Evolutionary conservation across 2,329 filamentous ascomycete species (phyloP), one percentile per base, ranked within the genome.

Genomic region (Cladophialophora carrionii): DNA sequence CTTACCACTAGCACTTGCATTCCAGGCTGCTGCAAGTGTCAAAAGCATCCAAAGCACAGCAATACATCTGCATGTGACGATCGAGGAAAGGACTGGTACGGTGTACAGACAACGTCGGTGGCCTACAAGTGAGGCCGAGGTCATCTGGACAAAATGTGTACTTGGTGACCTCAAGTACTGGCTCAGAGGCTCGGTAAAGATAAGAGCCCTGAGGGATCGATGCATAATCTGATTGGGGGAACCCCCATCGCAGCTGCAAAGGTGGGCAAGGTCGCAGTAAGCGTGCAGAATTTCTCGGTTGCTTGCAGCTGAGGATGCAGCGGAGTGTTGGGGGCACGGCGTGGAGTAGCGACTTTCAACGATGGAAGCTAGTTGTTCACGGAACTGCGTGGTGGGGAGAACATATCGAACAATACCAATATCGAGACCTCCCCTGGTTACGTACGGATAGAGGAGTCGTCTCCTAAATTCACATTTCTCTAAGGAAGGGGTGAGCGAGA

Each of bases 51-150:
- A 32, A 17, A 12, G 26, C 46, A 52, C 57, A 51, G 20, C 22
- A 53, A 37, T 22, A 26, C n/a, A 46, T 48, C 10, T 64, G 61
- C 64, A 67, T 64, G 60, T 49, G 53, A 48, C 46, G 54, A 55
- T 64, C 63, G 58, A 54, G 55, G 46, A 67, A 57, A 43, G 1
- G 17, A 8, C 17, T 43, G 22, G 48, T 63, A 41, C 12, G 20
- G 12, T 52, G 31, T 53, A 55, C 29, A 31, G 53, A 51, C 22
- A 31, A 62, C 56, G 29, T 52, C n/a, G 24, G 37, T 34, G 57
- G 48, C n/a, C 46, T 46, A 60, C 17, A 14, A 29, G 57, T 41
- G 46, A 51, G 46, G 37, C 9, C 29, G 31, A 52, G 46, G 56
- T 58, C 56, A 58, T 43, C 46, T 58, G 56, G n/a, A 58, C 56